Base-by-base conservation (phyloP, 768 basidiomycete species). In the Scleroderma bovista region DNA sequence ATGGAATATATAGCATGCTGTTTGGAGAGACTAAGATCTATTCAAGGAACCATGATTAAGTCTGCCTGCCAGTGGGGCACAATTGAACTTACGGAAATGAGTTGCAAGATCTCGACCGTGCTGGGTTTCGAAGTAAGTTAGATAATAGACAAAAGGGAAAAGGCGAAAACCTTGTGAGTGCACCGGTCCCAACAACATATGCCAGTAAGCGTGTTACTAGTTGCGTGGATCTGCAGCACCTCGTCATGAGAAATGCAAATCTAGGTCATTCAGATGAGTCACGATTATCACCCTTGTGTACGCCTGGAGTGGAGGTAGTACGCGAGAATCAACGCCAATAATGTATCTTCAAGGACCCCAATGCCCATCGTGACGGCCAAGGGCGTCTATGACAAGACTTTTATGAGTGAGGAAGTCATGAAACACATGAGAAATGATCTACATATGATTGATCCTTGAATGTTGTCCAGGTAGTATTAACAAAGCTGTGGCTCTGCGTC, bases 111-210 rank as follows among this genome's bases (percentile, higher is more conserved):
- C 13, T 5, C 4, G 34, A 36, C 4, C 5, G 13, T 13, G 12
- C 34, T 36, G n/a, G 12, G 34, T 15, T 13, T 13, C 34, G 13
- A 36, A 36, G 34, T 36, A n/a, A 36, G 34, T 6, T n/a, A 5
- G 13, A n/a, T n/a, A 15, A 36, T 36, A 12, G 13, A 13, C n/a
- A n/a, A 3, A n/a, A n/a, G 34, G n/a, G 34, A 36, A 36, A n/a
- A 6, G 34, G 13, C 3, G 34, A 9, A 29, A 17, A 55, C 54
- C 51, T 48, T 11, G 54, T 55, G 3, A 52, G 5, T 17, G 47
- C 54, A 29, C 54, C 54, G n/a, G 47, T 55, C 15, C 39, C 51
- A 23, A 55, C 24, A 6, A 17, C 50, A 26, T 55, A 55, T 10
- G 44, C 26, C 15, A 55, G 44, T 23, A 55, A 44, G 15, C 47